phyloP scores from a whole-genome alignment of 2,329 filamentous ascomycete species.

The Hymenoscyphus fraxineus region DNA sequence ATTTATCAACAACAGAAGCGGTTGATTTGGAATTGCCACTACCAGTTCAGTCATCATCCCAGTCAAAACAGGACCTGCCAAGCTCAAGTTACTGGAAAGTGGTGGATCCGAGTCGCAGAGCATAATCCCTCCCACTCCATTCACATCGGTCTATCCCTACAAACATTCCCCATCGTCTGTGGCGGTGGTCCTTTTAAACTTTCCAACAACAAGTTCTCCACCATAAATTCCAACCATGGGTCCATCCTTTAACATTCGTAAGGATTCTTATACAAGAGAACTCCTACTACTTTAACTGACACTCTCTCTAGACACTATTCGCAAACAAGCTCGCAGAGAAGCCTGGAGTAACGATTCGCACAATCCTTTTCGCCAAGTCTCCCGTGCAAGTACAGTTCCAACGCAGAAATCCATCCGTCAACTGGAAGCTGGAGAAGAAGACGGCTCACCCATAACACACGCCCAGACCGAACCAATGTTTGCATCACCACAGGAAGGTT shows the following conservation, averaged over 20 bases:
- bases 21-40: too few relatives aligned
- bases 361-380: slow-evolving; percentile 32
- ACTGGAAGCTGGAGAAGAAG: slow-evolving; percentile 11
- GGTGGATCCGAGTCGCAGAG: background rate
- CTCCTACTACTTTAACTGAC: slow-evolving; percentile 17
- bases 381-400: slow-evolving; percentile 22
- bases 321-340: slow-evolving; percentile 31
- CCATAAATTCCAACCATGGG: background rate
- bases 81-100: background rate
- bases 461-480: slow-evolving; percentile 25
- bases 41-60: too few relatives aligned
- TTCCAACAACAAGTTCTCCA: background rate
- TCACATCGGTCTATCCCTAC: background rate
- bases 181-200: background rate
- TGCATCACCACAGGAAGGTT: slow-evolving; percentile 2
- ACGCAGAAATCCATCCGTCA: slow-evolving; percentile 2
- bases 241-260: slow-evolving; percentile 5
- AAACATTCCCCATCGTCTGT: background rate
- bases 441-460: slow-evolving; percentile 14
- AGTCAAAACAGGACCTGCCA: background rate
- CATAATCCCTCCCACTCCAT: background rate
- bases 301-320: slow-evolving; percentile 24
- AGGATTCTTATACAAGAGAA: background rate
- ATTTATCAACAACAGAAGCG: too few relatives aligned
- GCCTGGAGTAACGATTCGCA: slow-evolving; percentile 32